phyloP scores from a whole-genome alignment of 1,284 basidiomycete species.

The Porodaedalea pini region DNA sequence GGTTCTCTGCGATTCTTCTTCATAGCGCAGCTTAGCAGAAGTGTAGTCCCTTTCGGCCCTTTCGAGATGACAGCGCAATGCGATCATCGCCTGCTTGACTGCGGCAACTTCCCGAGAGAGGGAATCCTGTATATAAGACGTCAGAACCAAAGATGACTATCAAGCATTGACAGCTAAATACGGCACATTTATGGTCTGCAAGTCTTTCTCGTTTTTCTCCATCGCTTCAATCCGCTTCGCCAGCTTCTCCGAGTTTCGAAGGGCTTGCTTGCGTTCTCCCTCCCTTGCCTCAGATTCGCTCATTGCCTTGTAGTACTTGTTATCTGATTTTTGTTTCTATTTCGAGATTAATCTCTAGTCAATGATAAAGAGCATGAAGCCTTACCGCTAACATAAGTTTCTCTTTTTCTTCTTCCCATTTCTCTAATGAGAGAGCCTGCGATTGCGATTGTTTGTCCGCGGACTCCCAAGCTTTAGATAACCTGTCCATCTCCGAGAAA shows the following conservation, averaged over 20 bases:
- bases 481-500: constrained; percentile 82
- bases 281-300: constrained; percentile 84
- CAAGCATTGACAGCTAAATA: neutral
- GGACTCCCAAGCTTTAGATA: constrained; percentile 87
- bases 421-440: constrained; percentile 80
- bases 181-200: neutral
- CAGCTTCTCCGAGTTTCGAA: constrained; percentile 73
- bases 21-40: too few relatives aligned
- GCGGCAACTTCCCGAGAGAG: too few relatives aligned
- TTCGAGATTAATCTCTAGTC: neutral
- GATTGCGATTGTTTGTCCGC: constrained; percentile 79
- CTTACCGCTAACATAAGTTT: constrained; percentile 64
- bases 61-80: too few relatives aligned
- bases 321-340: constrained; percentile 89
- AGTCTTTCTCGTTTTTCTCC: constrained; percentile 53
- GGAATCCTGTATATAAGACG: too few relatives aligned
- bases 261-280: constrained; percentile 68
- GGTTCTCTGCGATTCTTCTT: too few relatives aligned
- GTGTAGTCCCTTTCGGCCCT: too few relatives aligned
- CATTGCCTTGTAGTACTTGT: constrained; percentile 92
- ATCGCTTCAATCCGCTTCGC: constrained; percentile 71
- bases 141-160: neutral
- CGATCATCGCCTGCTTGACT: too few relatives aligned
- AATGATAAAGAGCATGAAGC: constrained; percentile 7
- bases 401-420: constrained; percentile 72